phyloP scores from a whole-genome alignment of 1,284 basidiomycete species.

The Erythrobasidium hasegawianum region DNA sequence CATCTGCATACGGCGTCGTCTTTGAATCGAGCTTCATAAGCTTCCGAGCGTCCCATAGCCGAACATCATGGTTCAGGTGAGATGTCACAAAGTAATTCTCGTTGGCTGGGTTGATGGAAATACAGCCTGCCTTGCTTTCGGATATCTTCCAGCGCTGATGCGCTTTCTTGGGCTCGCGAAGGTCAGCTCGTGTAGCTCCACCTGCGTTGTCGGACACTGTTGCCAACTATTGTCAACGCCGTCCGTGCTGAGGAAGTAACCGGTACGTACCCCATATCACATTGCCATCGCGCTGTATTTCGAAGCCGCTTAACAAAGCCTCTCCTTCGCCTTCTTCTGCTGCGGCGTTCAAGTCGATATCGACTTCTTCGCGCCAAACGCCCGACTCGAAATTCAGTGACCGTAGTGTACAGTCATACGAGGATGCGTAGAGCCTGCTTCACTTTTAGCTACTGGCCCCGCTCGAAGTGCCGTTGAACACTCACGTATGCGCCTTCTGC shows the following conservation, averaged over 20 bases:
- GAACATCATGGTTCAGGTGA: constrained; percentile 41
- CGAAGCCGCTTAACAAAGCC: constrained; percentile 51
- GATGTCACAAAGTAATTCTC: constrained; percentile 40
- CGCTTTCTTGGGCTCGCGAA: constrained; percentile 44
- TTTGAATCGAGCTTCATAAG: constrained; percentile 24
- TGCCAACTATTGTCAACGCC: neutral
- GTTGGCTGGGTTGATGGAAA: constrained; percentile 42
- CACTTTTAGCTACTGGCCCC: too few species aligned
- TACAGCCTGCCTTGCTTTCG: constrained; percentile 39
- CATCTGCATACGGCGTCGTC: constrained; percentile 6
- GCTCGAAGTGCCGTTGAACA: too few species aligned
- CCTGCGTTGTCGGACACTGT: constrained; percentile 51
- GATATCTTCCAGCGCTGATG: constrained; percentile 41
- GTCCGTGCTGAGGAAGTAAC: neutral
- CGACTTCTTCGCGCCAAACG: constrained; percentile 50
- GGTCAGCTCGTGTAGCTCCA: constrained; percentile 52
- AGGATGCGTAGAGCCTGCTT: constrained; percentile 49
- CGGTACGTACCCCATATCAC: constrained; percentile 45
- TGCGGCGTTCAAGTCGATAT: constrained; percentile 41
- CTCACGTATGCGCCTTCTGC: constrained; percentile 35
- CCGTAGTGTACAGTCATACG: constrained; percentile 54
- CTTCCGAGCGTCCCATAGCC: constrained; percentile 42
- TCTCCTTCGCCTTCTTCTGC: constrained; percentile 47
- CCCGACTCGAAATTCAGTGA: constrained; percentile 50
- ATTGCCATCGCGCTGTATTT: constrained; percentile 50